phyloP scores from a whole-genome alignment of 306 rosid species.

The Senna siamea region DNA sequence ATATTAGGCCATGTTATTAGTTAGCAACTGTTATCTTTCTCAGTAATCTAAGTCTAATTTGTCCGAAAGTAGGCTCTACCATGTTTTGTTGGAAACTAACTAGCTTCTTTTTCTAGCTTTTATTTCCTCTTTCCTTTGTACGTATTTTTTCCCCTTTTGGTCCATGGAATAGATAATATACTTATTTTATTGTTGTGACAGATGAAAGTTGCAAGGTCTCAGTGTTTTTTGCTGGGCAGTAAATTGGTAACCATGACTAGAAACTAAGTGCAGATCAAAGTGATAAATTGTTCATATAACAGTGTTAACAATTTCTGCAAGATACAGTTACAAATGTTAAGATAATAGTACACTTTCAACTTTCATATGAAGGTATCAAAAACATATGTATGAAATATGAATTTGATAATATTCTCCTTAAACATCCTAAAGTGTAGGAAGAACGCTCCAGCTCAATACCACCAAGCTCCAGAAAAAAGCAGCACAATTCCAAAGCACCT shows the following conservation, averaged over 20 bases:
- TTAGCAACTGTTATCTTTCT: background rate
- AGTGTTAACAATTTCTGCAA: background rate
- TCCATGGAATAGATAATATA: background rate
- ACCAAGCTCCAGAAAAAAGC: background rate
- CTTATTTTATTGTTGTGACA: background rate
- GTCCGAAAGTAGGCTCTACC: background rate
- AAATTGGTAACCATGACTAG: background rate
- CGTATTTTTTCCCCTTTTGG: background rate
- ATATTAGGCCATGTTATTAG: background rate
- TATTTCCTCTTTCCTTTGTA: background rate
- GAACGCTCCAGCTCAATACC: background rate
- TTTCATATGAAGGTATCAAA: too few species aligned
- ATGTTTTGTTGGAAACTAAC: background rate
- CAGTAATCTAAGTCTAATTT: background rate
- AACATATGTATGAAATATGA: slow-evolving; percentile 15
- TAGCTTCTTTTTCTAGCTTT: background rate
- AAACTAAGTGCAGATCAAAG: background rate
- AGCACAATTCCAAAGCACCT: background rate
- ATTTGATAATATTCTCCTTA: background rate
- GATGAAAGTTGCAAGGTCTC: background rate
- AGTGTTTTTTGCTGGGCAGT: background rate
- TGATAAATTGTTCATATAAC: background rate
- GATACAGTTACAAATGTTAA: slow-evolving; percentile 1
- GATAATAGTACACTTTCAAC: background rate
- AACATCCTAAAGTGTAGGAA: background rate